Base-by-base conservation (phyloP, 2,329 filamentous ascomycete genomes). In the Gnomoniopsis smithogilvyi region DNA sequence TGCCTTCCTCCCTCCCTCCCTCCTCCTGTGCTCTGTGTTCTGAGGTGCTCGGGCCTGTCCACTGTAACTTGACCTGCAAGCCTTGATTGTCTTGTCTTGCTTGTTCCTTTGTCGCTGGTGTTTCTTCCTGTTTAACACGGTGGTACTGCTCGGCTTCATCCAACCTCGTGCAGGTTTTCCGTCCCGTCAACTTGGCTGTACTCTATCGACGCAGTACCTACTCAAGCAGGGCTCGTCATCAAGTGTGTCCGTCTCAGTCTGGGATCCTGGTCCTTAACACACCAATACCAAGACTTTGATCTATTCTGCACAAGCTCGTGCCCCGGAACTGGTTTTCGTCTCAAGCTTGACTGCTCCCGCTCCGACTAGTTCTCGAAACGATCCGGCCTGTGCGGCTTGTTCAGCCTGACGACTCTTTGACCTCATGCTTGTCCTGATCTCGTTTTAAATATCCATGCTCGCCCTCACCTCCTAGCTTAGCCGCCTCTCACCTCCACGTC, bases 371-470 rank as follows among this genome's bases (percentile, higher is more conserved):
- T 45, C n/a, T 45, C 8, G 15, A 45, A 45, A 45, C 41, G 17
- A 19, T 45, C 11, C 17, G 8, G 17, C 41, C n/a, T n/a, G 15
- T 21, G 49, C 24, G 24, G 3, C n/a, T 14, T n/a, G 38, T n/a
- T 15, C 38, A 41, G 24, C 26, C 38, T 8, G 30, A 10, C 21
- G 8, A 19, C 34, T 43, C 19, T 22, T 26, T 56, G 34, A 21
- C 22, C 34, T 56, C 34, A 41, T 41, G 38, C 26, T 21, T 41
- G 14, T 30, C 54, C 45, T 49, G 54, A 33, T 46, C 54, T 33
- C 45, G 33, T 49, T 56, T 56, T 50, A 56, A 56, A 56, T 50
- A 56, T 43, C 45, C 54, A 34, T 38, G 33, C 54, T 41, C 54
- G 34, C 46, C 51, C 17, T n/a, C 21, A 12, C 14, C 21, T 15